Percentiles rank a stretch among this genome's conserved stretches.
Evolutionary conservation across 352 stramenopile species (phyloP).

Genomic region (Globisporangium uncinulatum): DNA sequence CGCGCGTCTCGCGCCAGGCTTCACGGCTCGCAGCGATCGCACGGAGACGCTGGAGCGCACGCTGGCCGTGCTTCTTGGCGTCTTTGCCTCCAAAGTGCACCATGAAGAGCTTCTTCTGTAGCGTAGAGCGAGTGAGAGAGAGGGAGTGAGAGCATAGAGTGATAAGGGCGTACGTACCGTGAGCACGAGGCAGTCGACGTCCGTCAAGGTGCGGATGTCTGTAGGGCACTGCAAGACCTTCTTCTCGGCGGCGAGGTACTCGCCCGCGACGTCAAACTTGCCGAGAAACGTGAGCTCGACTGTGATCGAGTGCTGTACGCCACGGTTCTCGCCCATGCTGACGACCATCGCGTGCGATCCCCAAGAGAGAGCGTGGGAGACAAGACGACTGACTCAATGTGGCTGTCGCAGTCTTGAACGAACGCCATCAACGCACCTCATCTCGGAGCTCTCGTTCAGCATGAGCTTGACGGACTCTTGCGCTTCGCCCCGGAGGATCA

Average conservation of each 20-base stretch:
- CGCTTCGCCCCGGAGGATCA: conserved; percentile 66
- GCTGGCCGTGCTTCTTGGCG: conserved; percentile 49
- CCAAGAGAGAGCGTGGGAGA: background rate
- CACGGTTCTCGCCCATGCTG: conserved; percentile 48
- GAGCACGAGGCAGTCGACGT: conserved; percentile 70
- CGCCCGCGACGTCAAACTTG: conserved; percentile 76
- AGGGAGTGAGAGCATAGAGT: too few relatives aligned
- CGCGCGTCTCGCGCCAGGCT: conserved; percentile 67
- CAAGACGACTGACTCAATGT: background rate
- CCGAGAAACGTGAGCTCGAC: conserved; percentile 73
- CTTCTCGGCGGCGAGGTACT: conserved; percentile 73
- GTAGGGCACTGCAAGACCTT: conserved; percentile 60
- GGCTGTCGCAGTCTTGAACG: background rate
- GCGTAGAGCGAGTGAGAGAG: background rate
- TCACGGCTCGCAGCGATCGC: conserved; percentile 49
- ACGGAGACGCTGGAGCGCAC: conserved; percentile 39
- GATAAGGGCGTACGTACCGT: conserved; percentile 28
- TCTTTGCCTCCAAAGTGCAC: conserved; percentile 64
- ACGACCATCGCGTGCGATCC: background rate
- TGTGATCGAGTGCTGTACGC: conserved; percentile 61
- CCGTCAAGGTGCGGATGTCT: conserved; percentile 65
- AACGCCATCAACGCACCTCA: conserved; percentile 22
- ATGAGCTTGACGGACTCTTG: conserved; percentile 64
- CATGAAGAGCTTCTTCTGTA: conserved; percentile 68
- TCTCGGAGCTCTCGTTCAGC: conserved; percentile 52